Conservation (phyloP, 2,329 filamentous ascomycete genomes). For the Aspergillus luchuensis region DNA sequence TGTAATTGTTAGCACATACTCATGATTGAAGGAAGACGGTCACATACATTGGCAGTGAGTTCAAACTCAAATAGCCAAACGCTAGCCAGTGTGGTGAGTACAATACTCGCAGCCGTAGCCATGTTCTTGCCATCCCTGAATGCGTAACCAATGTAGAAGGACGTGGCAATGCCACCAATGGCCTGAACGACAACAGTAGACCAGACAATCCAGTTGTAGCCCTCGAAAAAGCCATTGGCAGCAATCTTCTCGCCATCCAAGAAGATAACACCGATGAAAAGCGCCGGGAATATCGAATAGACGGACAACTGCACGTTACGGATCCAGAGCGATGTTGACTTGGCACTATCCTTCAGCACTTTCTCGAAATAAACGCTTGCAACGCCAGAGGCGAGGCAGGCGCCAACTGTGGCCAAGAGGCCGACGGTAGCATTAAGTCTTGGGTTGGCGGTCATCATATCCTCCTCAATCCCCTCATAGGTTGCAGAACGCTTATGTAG, state of each 20-base stretch:
- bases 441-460: constrained; percentile 55
- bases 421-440: constrained; percentile 78
- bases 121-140: constrained; percentile 95
- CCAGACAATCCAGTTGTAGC: constrained; percentile 94
- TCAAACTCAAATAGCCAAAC: constrained; percentile 81
- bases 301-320: constrained; percentile 93
- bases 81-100: constrained; percentile 83
- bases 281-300: constrained; percentile 87
- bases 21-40: constrained; percentile 5
- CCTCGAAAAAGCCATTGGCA: constrained; percentile 86
- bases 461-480: constrained; percentile 80
- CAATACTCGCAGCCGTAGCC: constrained; percentile 87
- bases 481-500: constrained; percentile 76
- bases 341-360: constrained; percentile 80
- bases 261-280: constrained; percentile 82
- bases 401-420: constrained; percentile 72
- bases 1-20: constrained; percentile 42
- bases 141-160: constrained; percentile 77
- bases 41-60: constrained; percentile 70
- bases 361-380: constrained; percentile 75
- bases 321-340: constrained; percentile 80
- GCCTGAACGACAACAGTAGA: constrained; percentile 80
- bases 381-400: constrained; percentile 78
- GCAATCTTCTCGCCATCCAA: constrained; percentile 84
- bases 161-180: constrained; percentile 78